Percentiles rank a stretch among this genome's conserved stretches.
phyloP scores from a whole-genome alignment of 345 rosid genomes.

The Corchorus capsularis region DNA sequence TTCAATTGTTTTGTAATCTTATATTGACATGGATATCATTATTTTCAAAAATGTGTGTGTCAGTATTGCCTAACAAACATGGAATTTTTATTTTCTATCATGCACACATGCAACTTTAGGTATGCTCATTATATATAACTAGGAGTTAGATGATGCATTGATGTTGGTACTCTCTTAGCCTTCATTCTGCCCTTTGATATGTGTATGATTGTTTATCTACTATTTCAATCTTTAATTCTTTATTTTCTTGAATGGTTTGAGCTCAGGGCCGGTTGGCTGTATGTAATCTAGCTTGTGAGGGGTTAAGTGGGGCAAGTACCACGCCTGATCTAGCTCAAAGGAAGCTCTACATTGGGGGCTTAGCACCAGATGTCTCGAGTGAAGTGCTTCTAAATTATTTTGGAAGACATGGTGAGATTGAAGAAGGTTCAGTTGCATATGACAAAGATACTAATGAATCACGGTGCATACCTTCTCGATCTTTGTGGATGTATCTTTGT shows the following conservation, averaged over 20 bases:
- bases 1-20: not conserved
- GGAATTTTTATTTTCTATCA: not conserved
- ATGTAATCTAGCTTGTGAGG: conserved; percentile 67
- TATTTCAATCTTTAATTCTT: not conserved
- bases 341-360: conserved; percentile 65
- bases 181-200: not conserved
- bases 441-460: conserved; percentile 69
- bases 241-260: not conserved
- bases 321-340: conserved; percentile 55
- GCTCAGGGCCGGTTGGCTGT: conserved; percentile 69
- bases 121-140: not conserved
- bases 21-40: not conserved
- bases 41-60: not conserved
- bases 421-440: conserved; percentile 73
- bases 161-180: not conserved
- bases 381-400: conserved; percentile 54
- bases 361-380: conserved; percentile 61
- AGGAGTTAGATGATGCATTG: not conserved
- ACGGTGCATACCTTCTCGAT: conserved; percentile 35
- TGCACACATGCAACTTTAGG: not conserved
- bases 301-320: conserved; percentile 47
- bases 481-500: not conserved
- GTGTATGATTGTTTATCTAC: not conserved
- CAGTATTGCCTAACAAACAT: not conserved
- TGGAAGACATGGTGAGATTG: conserved; percentile 60